Conservation (phyloP, 2,329 filamentous ascomycete genomes). For the Penicillium griseofulvum region DNA sequence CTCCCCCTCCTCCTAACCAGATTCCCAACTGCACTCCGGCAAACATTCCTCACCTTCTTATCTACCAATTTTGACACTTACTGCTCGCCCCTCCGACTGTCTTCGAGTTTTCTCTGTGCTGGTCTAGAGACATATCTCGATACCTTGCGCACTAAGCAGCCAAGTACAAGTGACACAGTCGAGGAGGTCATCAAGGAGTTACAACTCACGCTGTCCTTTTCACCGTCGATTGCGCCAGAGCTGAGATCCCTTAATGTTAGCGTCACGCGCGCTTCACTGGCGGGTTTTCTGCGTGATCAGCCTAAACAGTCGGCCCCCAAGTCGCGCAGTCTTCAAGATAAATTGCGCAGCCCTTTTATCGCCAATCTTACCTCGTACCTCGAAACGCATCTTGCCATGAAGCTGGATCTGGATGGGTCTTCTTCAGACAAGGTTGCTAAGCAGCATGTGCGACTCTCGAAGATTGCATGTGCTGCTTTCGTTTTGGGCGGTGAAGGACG, state of each 20-base stretch:
- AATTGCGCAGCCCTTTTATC: slow-evolving; percentile 11
- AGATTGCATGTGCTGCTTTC: slow-evolving; percentile 41
- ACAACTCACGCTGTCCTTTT: slow-evolving; percentile 42
- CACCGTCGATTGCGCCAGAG: slow-evolving; percentile 32
- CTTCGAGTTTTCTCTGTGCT: slow-evolving; percentile 46
- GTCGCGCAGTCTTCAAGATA: slow-evolving; percentile 10
- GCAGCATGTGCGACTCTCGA: slow-evolving; percentile 36
- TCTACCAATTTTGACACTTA: slow-evolving; percentile 52
- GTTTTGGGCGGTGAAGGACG: slow-evolving; percentile 39
- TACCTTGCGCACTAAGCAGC: slow-evolving; percentile 5
- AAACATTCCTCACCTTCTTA: slow-evolving; percentile 51
- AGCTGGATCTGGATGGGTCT: slow-evolving; percentile 31
- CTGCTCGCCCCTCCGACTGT: slow-evolving; percentile 45
- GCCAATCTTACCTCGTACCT: slow-evolving; percentile 36
- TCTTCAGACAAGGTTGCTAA: slow-evolving; percentile 8
- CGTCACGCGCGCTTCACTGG: slow-evolving; percentile 31
- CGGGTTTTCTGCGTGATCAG: slow-evolving; percentile 18
- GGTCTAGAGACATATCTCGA: slow-evolving; percentile 43
- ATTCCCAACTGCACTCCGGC: slow-evolving; percentile 50
- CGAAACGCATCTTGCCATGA: slow-evolving; percentile 41
- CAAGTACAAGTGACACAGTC: slow-evolving; percentile 13
- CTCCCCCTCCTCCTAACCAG: slow-evolving; percentile 53
- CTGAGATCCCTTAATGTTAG: slow-evolving; percentile 36
- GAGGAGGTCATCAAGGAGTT: slow-evolving; percentile 39
- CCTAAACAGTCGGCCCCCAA: background rate